Conservation (phyloP, 2,329 filamentous ascomycete species). For the Coniochaeta ligniaria region DNA sequence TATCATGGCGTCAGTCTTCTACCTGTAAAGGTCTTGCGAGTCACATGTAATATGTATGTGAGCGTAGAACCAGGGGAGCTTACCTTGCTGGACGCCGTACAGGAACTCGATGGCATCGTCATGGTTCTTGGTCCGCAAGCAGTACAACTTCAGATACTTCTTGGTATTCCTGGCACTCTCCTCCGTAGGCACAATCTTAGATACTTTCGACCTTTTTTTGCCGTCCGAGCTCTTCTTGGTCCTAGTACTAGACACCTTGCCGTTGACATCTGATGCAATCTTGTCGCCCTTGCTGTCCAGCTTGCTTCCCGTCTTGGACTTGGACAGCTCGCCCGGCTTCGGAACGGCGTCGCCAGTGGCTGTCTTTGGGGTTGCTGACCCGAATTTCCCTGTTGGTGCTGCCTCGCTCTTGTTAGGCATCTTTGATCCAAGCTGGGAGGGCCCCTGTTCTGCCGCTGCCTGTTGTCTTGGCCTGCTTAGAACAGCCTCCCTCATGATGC, state of each 20-base stretch:
- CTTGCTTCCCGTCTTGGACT: background rate
- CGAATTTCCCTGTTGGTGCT: background rate
- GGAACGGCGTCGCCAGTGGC: background rate
- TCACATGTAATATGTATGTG: too few relatives aligned
- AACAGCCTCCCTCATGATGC: background rate
- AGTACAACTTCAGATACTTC: background rate
- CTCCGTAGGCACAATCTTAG: background rate
- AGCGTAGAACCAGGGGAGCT: background rate
- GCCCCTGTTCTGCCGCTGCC: background rate
- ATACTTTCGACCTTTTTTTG: background rate
- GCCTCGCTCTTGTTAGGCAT: background rate
- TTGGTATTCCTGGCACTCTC: background rate
- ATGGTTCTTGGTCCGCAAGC: background rate
- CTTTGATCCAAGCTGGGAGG: background rate
- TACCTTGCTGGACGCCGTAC: slow-evolving; percentile 1
- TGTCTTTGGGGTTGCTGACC: background rate
- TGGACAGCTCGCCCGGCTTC: background rate
- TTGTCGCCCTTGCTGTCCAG: background rate
- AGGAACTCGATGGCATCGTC: background rate
- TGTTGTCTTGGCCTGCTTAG: background rate
- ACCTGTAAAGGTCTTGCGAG: background rate
- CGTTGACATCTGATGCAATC: too few relatives aligned
- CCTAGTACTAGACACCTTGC: background rate
- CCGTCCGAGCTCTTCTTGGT: background rate
- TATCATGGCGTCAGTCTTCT: background rate